phyloP scores from a whole-genome alignment of 441 rosid genomes.

The Macaranga tanarius region DNA sequence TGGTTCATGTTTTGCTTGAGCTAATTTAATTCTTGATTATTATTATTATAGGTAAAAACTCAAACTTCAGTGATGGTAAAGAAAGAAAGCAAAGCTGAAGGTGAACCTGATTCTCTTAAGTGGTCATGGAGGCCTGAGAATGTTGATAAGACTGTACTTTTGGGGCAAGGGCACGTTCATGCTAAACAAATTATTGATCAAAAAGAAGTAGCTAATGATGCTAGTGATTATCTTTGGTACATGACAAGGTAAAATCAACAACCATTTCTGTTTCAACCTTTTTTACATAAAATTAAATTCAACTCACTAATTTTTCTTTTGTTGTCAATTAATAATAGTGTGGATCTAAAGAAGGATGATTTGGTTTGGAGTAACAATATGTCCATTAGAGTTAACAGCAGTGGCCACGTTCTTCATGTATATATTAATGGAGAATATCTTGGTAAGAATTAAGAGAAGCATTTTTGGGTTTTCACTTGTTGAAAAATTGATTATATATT shows the following conservation, averaged over 20 bases:
- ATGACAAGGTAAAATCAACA: constrained; percentile 53
- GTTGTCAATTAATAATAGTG: not conserved
- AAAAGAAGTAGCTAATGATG: constrained; percentile 47
- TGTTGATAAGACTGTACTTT: not conserved
- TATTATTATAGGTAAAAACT: constrained; percentile 39
- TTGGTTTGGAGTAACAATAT: constrained; percentile 27
- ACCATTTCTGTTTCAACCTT: no score
- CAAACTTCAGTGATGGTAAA: constrained; percentile 58
- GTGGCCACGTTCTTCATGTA: constrained; percentile 57
- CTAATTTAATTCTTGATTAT: not conserved
- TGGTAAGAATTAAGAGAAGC: constrained; percentile 32
- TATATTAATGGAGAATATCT: constrained; percentile 52
- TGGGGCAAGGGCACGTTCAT: constrained; percentile 2
- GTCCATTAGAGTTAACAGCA: constrained; percentile 47
- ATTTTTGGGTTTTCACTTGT: no score
- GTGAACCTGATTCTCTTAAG: constrained; percentile 30
- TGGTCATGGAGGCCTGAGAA: constrained; percentile 82
- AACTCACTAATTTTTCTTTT: no score
- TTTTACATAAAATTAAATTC: no score
- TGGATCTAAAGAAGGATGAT: constrained; percentile 14
- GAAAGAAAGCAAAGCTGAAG: constrained; percentile 43
- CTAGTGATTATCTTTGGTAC: constrained; percentile 74
- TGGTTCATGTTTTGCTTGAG: not conserved
- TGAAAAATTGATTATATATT: no score
- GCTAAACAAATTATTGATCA: constrained; percentile 48